phyloP scores from a whole-genome alignment of 2,329 filamentous ascomycete genomes.

The Esteya vermicola region DNA sequence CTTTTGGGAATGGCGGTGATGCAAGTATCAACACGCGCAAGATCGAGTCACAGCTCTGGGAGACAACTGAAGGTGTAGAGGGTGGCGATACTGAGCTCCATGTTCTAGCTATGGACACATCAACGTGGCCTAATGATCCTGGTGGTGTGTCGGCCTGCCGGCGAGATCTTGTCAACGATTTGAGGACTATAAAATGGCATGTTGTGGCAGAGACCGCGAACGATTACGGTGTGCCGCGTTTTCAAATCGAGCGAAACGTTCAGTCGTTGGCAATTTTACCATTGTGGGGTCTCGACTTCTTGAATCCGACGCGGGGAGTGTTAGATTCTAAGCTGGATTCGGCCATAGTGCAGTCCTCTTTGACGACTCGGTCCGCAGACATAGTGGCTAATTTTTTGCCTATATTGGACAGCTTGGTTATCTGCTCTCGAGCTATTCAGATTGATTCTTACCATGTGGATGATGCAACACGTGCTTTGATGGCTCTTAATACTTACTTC shows the following conservation, averaged over 20 bases:
- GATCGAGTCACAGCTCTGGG: conserved; percentile 20
- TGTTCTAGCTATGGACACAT: conserved; percentile 29
- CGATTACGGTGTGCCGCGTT: conserved; percentile 38
- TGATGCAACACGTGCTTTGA: conserved; percentile 27
- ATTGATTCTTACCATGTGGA: conserved; percentile 26
- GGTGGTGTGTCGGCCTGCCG: conserved; percentile 41
- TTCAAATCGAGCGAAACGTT: conserved; percentile 39
- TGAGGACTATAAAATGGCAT: conserved; percentile 37
- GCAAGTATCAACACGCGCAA: conserved; percentile 18
- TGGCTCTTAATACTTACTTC: conserved; percentile 34
- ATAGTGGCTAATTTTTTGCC: conserved; percentile 30
- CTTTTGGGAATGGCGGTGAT: conserved; percentile 22
- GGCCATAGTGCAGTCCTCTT: conserved; percentile 26
- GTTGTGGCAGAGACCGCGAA: conserved; percentile 40
- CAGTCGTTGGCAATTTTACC: conserved; percentile 38
- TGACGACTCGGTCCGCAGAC: conserved; percentile 20
- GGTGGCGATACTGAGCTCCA: conserved; percentile 28
- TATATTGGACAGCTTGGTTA: conserved; percentile 27
- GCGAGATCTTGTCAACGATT: conserved; percentile 38
- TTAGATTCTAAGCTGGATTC: conserved; percentile 37
- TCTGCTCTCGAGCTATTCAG: conserved; percentile 26
- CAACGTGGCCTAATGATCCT: conserved; percentile 35
- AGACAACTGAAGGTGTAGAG: too few species aligned
- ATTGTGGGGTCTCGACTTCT: conserved; percentile 38
- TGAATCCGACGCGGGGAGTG: conserved; percentile 37